Evolutionary conservation across 208 protist genomes (phyloP), one percentile per base, ranked within the genome.

Genomic region (Endotrypanum monterogeii): DNA sequence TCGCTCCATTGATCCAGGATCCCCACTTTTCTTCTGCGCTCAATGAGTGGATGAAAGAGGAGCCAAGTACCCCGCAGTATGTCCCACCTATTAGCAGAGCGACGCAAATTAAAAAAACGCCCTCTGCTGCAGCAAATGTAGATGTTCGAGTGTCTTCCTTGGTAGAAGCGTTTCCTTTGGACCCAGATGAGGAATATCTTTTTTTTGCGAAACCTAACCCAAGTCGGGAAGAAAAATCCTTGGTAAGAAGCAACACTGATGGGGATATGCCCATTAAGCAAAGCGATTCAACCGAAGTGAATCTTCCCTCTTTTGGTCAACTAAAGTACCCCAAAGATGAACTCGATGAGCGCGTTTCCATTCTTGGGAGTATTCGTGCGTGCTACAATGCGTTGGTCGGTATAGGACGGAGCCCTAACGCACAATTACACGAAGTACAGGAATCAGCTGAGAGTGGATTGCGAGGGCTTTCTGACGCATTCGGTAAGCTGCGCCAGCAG

Each of bases 371-470:
- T 18, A 60, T 92, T 39, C 84, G 86, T 28, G 81, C 82, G 41
- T 89, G 80, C 41, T 93, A 93, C 73, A 87, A 95, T 37, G 71
- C 83, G 37, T 56, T 95, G 51, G 57, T 93, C 16, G 90, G 90
- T 32, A 65, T 93, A 28, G 88, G 86, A 16, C 74, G 88, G 25
- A 50, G 73, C 18, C 82, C 80, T 5, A 91, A 90, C 67, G 84
- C 86, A 35, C 90, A 95, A 81, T 61, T 89, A 41, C 72, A 90
- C 58, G 86, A 95, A 62, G 74, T 92, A 11, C 88, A 95, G 72
- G 78, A 87, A 35, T 83, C 52, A 6, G 70, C 85, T 6, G 88
- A 93, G 60, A 83, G 77, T 71, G 84, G 84, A 7, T 60, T 95
- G n/a, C 74, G 76, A 1, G 87, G 86, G 0, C 71, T 95, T 44